Conservation (phyloP, 2,329 filamentous ascomycete genomes). For the Claviceps sp. region DNA sequence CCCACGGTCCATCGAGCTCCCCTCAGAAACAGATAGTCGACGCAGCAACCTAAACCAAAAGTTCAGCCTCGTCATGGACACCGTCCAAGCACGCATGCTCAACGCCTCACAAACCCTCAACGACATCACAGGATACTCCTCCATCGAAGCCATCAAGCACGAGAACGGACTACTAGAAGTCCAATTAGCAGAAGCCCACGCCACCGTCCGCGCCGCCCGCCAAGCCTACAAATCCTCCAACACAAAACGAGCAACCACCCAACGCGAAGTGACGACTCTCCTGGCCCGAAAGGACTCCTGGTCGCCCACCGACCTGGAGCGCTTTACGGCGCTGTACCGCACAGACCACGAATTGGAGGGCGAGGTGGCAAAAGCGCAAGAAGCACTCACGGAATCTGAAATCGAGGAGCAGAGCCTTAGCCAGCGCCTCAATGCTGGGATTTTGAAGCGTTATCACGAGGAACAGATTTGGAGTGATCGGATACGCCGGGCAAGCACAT, state of each 20-base stretch:
- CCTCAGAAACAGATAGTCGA: constrained; percentile 20
- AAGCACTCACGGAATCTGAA: constrained; percentile 62
- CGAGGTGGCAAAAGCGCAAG: constrained; percentile 58
- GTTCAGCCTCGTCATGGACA: constrained; percentile 59
- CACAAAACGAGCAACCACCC: constrained; percentile 68
- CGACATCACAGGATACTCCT: constrained; percentile 84
- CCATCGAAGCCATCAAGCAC: constrained; percentile 73
- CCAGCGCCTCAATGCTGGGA: constrained; percentile 63
- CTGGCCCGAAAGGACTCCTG: constrained; percentile 90
- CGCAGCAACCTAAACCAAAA: constrained; percentile 20
- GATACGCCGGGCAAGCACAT: constrained; percentile 89
- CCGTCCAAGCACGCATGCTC: constrained; percentile 72
- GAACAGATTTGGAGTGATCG: constrained; percentile 99
- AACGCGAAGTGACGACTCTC: constrained; percentile 89
- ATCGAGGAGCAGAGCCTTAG: constrained; percentile 65
- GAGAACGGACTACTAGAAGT: constrained; percentile 58
- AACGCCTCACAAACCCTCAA: constrained; percentile 81
- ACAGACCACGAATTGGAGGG: constrained; percentile 90
- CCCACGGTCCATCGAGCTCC: constrained; percentile 13
- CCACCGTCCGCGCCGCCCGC: constrained; percentile 57
- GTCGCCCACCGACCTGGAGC: constrained; percentile 75
- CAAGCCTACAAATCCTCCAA: constrained; percentile 72
- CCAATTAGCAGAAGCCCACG: constrained; percentile 44
- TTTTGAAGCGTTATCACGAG: constrained; percentile 88
- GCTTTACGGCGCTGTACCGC: constrained; percentile 85